Evolutionary conservation across 2,329 filamentous ascomycete genomes (phyloP).

Genomic region (Dichotomopilus funicola): DNA sequence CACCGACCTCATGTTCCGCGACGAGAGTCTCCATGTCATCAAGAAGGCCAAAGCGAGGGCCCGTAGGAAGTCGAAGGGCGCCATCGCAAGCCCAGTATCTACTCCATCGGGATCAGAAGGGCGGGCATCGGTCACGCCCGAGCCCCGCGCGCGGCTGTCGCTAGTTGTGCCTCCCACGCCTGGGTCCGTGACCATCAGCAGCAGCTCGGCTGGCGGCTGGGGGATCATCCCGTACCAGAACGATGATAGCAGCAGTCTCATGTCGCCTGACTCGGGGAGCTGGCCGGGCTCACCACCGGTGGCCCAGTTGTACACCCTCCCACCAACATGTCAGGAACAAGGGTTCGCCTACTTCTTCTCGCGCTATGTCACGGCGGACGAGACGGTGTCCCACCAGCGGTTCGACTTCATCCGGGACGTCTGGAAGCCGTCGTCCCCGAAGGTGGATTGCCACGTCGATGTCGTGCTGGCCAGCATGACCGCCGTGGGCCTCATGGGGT

Average conservation of each 20-base stretch:
- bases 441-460: slow-evolving; percentile 33
- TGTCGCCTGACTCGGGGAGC: slow-evolving; percentile 30
- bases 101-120: slow-evolving; percentile 21
- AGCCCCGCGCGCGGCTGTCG: slow-evolving; percentile 20
- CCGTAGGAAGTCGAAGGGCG: slow-evolving; percentile 24
- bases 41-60: slow-evolving; percentile 41
- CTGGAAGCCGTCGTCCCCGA: slow-evolving; percentile 39
- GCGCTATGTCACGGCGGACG: slow-evolving; percentile 42
- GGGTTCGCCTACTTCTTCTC: slow-evolving; percentile 47
- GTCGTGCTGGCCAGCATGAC: slow-evolving; percentile 46
- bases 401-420: slow-evolving; percentile 49
- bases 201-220: slow-evolving; percentile 10
- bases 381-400: slow-evolving; percentile 41
- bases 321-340: slow-evolving; percentile 35
- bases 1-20: slow-evolving; percentile 52
- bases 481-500: slow-evolving; percentile 47
- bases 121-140: slow-evolving; percentile 19
- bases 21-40: slow-evolving; percentile 50
- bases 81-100: slow-evolving; percentile 14
- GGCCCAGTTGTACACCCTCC: slow-evolving; percentile 29
- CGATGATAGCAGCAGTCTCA: slow-evolving; percentile 25
- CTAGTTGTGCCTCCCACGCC: slow-evolving; percentile 19
- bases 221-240: slow-evolving; percentile 20
- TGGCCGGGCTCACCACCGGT: slow-evolving; percentile 28
- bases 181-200: not conserved